These are phyloP conservation scores for Trichoderma breve DNA, from an alignment of 2,329 filamentous ascomycete species.

Conservation along the genomic window DNA sequence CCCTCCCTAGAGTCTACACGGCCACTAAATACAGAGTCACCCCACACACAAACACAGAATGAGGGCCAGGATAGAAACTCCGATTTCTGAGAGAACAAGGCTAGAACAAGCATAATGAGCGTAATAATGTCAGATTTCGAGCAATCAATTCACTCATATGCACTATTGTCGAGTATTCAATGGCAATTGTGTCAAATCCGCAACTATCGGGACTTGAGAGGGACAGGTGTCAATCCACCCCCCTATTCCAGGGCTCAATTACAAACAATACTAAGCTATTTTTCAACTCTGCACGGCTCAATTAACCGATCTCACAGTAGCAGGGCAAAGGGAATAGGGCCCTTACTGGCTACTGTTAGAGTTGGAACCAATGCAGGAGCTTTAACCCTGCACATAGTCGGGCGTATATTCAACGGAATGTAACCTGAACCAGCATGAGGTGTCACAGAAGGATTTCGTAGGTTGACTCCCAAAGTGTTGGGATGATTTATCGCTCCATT, in stretches of 20 bases:
- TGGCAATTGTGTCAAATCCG: not conserved
- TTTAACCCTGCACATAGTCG: not conserved
- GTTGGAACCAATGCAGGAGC: not conserved
- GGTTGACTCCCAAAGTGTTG: not conserved
- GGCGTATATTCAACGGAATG: not conserved
- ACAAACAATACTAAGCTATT: not conserved
- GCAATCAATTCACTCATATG: not conserved
- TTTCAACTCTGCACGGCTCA: not conserved
- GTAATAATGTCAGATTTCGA: not conserved
- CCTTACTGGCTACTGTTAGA: not conserved
- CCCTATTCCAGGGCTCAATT: not conserved
- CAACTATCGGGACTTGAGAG: not conserved
- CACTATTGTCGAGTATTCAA: not conserved
- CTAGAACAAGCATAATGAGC: not conserved
- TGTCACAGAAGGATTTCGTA: not conserved
- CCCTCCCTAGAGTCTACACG: not conserved
- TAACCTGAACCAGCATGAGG: not conserved
- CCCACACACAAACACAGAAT: not conserved
- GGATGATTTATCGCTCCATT: not conserved
- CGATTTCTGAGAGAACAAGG: not conserved
- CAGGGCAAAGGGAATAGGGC: not conserved
- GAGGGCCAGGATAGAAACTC: not conserved
- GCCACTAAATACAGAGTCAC: not conserved
- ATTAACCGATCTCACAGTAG: not conserved
- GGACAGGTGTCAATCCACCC: not conserved